A percentile compares a stretch with the other conserved stretches of the same genome.
Evolutionary conservation across 139 green algal genomes (phyloP).

Genomic region (Trebouxia sp.): DNA sequence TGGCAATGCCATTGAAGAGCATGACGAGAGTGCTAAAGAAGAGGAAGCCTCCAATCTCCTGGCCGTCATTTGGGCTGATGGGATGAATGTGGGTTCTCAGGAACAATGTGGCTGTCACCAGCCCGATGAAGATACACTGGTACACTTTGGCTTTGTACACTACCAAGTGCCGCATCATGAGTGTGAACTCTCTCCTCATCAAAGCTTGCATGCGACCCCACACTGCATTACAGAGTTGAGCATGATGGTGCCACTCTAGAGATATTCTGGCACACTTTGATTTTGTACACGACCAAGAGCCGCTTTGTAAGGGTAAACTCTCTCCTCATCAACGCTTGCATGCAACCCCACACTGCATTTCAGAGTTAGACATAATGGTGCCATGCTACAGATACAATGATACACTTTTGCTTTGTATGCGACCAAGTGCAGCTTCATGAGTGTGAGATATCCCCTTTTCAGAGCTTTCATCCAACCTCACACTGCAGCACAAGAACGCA

Average conservation of each 20-base stretch:
- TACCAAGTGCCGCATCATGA: conserved; percentile 36
- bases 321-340: conserved; percentile 43
- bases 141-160: conserved; percentile 41
- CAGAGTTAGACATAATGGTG: too few species aligned
- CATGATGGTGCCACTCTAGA: too few species aligned
- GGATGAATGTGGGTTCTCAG: conserved; percentile 34
- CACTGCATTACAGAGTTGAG: too few species aligned
- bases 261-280: conserved; percentile 35
- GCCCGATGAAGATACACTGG: conserved; percentile 35
- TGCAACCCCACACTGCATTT: conserved; percentile 4
- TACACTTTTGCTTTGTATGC: conserved; percentile 41
- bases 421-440: conserved; percentile 35
- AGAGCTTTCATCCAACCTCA: conserved; percentile 27
- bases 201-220: conserved; percentile 26
- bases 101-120: conserved; percentile 52
- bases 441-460: conserved; percentile 42
- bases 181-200: conserved; percentile 44
- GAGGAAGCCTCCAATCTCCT: conserved; percentile 39
- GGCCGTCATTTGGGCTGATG: conserved; percentile 33
- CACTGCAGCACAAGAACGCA: too few species aligned
- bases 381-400: background rate
- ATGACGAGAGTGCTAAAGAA: conserved; percentile 50
- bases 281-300: conserved; percentile 32
- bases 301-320: conserved; percentile 41
- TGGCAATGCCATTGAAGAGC: conserved; percentile 43